Conservation (phyloP, 306 rosid genomes). For the Cajanus cajan region DNA sequence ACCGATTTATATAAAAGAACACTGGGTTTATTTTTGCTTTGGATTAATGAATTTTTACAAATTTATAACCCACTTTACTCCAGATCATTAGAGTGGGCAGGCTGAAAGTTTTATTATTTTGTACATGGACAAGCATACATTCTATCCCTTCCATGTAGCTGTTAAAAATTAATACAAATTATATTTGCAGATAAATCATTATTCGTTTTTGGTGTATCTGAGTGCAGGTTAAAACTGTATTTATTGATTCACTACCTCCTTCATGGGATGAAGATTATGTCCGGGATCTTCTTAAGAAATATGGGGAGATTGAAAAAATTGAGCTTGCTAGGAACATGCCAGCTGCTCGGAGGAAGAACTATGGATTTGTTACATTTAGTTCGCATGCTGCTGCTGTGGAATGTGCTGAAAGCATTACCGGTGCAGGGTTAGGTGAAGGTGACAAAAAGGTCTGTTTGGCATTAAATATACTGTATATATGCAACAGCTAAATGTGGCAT, state of each 20-base stretch:
- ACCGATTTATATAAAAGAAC: not conserved
- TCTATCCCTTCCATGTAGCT: constrained; percentile 9
- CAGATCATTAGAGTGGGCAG: not conserved
- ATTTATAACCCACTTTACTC: not conserved
- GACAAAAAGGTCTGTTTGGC: constrained; percentile 65
- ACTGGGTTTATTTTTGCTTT: not conserved
- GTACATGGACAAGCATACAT: not conserved
- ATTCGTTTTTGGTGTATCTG: constrained; percentile 9
- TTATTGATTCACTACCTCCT: constrained; percentile 86
- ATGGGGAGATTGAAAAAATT: constrained; percentile 76
- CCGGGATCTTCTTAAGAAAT: constrained; percentile 64
- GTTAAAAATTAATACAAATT: not conserved
- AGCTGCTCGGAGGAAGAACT: constrained; percentile 83
- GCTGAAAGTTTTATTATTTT: not conserved
- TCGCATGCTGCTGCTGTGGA: constrained; percentile 85
- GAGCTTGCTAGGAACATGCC: constrained; percentile 93
- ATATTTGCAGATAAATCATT: not conserved
- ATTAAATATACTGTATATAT: not conserved
- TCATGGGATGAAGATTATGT: constrained; percentile 88
- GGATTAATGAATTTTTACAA: not conserved
- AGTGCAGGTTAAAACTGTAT: constrained; percentile 92
- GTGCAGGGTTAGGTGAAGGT: constrained; percentile 84
- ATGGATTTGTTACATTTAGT: constrained; percentile 86
- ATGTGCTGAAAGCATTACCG: constrained; percentile 81
- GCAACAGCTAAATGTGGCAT: not conserved